Conservation (phyloP, 129 eudicot genomes). For the Lactuca saligna region DNA sequence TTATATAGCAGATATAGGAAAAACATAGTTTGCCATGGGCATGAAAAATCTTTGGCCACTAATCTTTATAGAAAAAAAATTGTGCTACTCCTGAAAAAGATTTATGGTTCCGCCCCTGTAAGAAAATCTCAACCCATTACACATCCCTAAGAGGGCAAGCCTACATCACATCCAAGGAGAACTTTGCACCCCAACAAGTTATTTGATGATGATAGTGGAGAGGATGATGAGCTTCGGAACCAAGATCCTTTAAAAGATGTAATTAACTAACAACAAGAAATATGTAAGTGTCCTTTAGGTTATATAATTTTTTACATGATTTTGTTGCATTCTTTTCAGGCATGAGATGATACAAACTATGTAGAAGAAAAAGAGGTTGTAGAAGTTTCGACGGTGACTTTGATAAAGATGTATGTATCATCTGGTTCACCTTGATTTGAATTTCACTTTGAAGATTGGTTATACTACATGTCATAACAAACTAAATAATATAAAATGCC, state of each 20-base stretch:
- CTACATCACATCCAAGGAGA: too few species aligned
- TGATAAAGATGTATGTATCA: conserved; percentile 70
- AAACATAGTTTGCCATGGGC: too few species aligned
- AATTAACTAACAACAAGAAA: neutral
- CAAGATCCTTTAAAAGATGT: conserved; percentile 98
- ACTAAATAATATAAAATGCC: too few species aligned
- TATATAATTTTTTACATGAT: neutral
- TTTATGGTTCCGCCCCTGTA: too few species aligned
- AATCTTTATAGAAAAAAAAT: too few species aligned
- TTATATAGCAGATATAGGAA: too few species aligned
- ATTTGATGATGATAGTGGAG: conserved; percentile 90
- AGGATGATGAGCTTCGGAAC: conserved; percentile 89
- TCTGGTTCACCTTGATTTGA: neutral
- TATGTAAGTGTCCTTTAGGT: neutral
- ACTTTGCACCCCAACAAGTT: conserved; percentile 29
- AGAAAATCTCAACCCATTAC: too few species aligned
- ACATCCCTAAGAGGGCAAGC: too few species aligned
- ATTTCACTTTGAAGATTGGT: too few species aligned
- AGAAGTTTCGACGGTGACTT: conserved; percentile 92
- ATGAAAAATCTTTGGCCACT: too few species aligned
- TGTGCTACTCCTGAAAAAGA: too few species aligned
- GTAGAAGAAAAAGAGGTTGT: conserved; percentile 80
- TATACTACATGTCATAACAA: too few species aligned
- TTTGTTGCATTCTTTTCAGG: conserved; percentile 43
- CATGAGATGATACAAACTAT: conserved; percentile 72